phyloP scores from a whole-genome alignment of 495 filamentous ascomycete genomes.

The Oidiodendron maius region DNA sequence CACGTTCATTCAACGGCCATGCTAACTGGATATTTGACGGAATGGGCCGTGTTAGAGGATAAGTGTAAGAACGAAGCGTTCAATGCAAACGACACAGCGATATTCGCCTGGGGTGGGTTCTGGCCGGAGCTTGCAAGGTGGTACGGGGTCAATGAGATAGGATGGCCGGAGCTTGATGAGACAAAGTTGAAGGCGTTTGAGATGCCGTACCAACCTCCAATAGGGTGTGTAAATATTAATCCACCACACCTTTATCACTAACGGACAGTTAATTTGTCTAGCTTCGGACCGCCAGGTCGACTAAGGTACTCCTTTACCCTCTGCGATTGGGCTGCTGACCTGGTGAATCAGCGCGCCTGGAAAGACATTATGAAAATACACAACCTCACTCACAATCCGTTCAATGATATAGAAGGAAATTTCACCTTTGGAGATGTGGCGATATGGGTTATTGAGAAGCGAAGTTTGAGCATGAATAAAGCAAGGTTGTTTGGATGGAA shows the following conservation, averaged over 20 bases:
- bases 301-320: not conserved
- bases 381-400: not conserved
- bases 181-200: conserved; percentile 17
- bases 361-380: not conserved
- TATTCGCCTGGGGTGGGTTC: not conserved
- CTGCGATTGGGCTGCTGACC: not conserved
- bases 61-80: not conserved
- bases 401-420: not conserved
- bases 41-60: not conserved
- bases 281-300: not conserved
- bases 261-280: no score
- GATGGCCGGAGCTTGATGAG: conserved; percentile 20
- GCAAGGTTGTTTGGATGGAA: not conserved
- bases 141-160: conserved; percentile 15
- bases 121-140: not conserved
- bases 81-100: not conserved
- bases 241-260: no score
- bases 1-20: not conserved
- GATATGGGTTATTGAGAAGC: not conserved
- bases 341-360: conserved; percentile 1
- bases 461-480: not conserved
- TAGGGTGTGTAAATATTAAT: no score
- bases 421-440: not conserved
- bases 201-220: no score
- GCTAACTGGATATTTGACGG: not conserved